phyloP scores from a whole-genome alignment of 495 filamentous ascomycete species.

The Podospora didyma region DNA sequence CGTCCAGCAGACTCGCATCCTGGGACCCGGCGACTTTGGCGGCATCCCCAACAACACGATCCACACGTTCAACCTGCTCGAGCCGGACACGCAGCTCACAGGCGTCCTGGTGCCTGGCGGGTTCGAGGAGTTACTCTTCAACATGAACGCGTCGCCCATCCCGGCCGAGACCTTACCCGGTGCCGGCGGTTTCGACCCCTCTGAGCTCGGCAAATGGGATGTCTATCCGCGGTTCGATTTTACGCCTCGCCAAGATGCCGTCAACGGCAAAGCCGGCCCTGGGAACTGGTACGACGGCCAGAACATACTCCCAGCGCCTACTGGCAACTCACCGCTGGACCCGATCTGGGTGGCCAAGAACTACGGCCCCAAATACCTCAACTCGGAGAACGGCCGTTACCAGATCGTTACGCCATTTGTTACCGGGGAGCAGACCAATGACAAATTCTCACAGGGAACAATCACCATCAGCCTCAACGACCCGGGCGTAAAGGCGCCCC shows the following conservation, averaged over 20 bases:
- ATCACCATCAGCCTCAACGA: slow-evolving; percentile 30
- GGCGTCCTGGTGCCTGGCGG: slow-evolving; percentile 43
- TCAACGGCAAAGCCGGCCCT: slow-evolving; percentile 28
- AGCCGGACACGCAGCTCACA: slow-evolving; percentile 43
- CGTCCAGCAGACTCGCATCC: slow-evolving; percentile 30
- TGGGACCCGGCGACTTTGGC: slow-evolving; percentile 39
- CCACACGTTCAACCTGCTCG: slow-evolving; percentile 43
- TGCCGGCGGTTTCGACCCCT: slow-evolving; percentile 17
- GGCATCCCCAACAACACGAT: slow-evolving; percentile 38
- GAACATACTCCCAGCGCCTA: slow-evolving; percentile 21
- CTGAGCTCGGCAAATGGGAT: slow-evolving; percentile 30
- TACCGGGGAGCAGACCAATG: slow-evolving; percentile 29
- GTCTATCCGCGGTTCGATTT: slow-evolving; percentile 40
- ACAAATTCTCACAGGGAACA: slow-evolving; percentile 31
- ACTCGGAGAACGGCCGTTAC: slow-evolving; percentile 28
- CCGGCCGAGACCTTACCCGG: not conserved
- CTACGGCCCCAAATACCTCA: slow-evolving; percentile 41
- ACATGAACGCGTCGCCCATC: not conserved
- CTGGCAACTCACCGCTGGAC: slow-evolving; percentile 2
- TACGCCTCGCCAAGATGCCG: slow-evolving; percentile 29
- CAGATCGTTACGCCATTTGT: slow-evolving; percentile 43
- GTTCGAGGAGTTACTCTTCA: slow-evolving; percentile 32
- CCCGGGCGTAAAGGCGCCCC: not conserved
- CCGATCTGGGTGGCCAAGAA: slow-evolving; percentile 42
- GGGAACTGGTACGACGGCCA: slow-evolving; percentile 30